Evolutionary conservation across 441 rosid genomes (phyloP), one percentile per base, ranked within the genome.

Genomic region (Melastoma candidum): DNA sequence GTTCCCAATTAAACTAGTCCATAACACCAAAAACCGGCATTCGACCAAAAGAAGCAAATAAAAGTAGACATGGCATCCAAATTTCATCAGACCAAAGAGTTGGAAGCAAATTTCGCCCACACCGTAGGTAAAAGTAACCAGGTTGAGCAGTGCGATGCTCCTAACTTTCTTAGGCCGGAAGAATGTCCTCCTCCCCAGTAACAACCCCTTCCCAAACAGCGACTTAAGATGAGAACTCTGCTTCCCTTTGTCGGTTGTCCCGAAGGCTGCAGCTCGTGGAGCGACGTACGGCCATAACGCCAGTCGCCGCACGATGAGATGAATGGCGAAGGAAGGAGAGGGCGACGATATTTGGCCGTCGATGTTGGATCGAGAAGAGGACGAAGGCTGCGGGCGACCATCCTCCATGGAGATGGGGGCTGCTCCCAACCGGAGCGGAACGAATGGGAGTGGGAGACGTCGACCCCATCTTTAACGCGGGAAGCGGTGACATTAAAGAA

Each of bases 101-200:
- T 17, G 22, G 22, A 17, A 17, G 22, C 22, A 17, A 17, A 17
- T 17, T 17, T 17, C 22, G 1, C 1, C 53, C 68, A 26, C 68
- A 77, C 87, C 87, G 61, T 69, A 78, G 45, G 82, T 67, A 54
- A 77, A 26, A 46, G 95, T 63, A 55, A 77, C 53, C 54, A 64
- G 70, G 56, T 80, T 84, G 60, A 81, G 85, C 66, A 81, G 56
- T 49, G 74, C 11, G 55, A 84, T 64, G 64, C 87, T 77, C 71
- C 76, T 67, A 13, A 74, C 65, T 68, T 72, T 81, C 54, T 44
- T 66, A 0, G 90, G 78, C 2, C 71, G 61, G 59, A 65, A 73
- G 64, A 67, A 44, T 24, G 77, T 59, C 71, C 73, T 75, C 58
- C 70, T 55, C 80, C 78, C 64, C 26, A 49, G 54, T 6, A 71